Percentiles rank a stretch among this genome's conserved stretches.
Evolutionary conservation across 1,284 basidiomycete species (phyloP).

Genomic region (Ceratobasidium sp.): DNA sequence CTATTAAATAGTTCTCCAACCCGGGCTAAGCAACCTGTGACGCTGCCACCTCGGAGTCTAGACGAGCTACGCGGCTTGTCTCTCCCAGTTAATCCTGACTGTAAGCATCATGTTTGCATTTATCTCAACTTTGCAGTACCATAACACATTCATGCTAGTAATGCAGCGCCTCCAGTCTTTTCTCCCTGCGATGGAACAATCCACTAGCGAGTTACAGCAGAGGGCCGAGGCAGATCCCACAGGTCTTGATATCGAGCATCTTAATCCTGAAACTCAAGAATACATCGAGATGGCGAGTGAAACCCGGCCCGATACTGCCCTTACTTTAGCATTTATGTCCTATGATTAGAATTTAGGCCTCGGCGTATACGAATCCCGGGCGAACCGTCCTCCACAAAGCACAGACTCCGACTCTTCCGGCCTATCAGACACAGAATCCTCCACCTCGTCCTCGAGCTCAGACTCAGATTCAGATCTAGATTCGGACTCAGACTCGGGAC

Average conservation of each 20-base stretch:
- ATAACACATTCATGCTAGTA: neutral
- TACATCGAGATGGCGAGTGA: constrained; percentile 39
- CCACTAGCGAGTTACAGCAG: constrained; percentile 24
- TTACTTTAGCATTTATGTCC: neutral
- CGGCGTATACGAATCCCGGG: constrained; percentile 32
- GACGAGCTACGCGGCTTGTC: constrained; percentile 17
- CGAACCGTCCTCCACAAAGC: neutral
- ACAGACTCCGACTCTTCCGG: constrained; percentile 19
- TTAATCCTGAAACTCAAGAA: constrained; percentile 20
- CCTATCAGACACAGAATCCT: neutral
- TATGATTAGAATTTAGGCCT: constrained; percentile 34
- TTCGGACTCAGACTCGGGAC: constrained; percentile 18
- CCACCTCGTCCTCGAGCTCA: constrained; percentile 1
- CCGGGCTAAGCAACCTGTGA: neutral
- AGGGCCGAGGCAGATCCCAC: constrained; percentile 13
- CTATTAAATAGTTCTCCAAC: neutral
- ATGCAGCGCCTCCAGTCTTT: constrained; percentile 19
- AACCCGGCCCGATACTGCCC: neutral
- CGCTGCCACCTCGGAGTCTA: constrained; percentile 24
- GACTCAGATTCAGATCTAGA: constrained; percentile 31
- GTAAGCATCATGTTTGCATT: neutral
- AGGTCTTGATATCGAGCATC: constrained; percentile 32
- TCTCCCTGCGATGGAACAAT: constrained; percentile 36
- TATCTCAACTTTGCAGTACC: neutral
- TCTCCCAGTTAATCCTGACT: neutral